Evolutionary conservation across 371 early-diverging fungal genomes (phyloP), one percentile per base, ranked within the genome.

Genomic region (Syncephalis plumigaleata): DNA sequence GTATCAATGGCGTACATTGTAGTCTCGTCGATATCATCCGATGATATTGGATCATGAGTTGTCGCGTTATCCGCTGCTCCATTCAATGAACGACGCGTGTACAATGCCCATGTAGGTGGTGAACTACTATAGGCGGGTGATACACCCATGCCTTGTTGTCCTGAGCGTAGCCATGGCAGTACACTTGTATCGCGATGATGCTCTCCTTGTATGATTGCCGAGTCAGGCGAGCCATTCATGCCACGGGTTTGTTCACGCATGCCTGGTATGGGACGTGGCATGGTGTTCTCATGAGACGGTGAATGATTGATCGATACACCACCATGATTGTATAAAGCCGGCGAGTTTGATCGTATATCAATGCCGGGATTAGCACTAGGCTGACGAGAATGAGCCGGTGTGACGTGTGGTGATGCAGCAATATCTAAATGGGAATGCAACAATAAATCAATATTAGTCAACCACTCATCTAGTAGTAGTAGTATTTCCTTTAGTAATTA

Each of bases 1-100:
- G 66, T 57, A 45, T 79, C 75, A 45, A 79, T 73, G 1, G 51
- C 39, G 39, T 68, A 64, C 50, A 75, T 58, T 1, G 67, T 65
- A 3, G 57, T 51, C 43, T 69, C 71, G 48, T 68, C 65, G 0
- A 57, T 53, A 25, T 47, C 55, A 13, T 54, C 48, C 11, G 57
- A 55, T 0, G 49, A 43, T 3, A 31, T 21, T 13, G 36, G 50
- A n/a, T 56, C 58, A 15, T 27, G 46, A 25, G 53, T 53, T 24
- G 47, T 51, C 11, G 31, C 31, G 31, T 31, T 31, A 36, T 37
- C n/a, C n/a, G n/a, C n/a, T n/a, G n/a, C 15, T 4, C 37, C n/a
- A 44, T 17, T 22, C 20, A 44, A 40, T 27, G 52, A 18, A 27
- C 48, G 48, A 8, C 40, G 36, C 18, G 48, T 48, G 9, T 37